phyloP scores from a whole-genome alignment of 257 asterid genomes.

The Solanum paucissectum region DNA sequence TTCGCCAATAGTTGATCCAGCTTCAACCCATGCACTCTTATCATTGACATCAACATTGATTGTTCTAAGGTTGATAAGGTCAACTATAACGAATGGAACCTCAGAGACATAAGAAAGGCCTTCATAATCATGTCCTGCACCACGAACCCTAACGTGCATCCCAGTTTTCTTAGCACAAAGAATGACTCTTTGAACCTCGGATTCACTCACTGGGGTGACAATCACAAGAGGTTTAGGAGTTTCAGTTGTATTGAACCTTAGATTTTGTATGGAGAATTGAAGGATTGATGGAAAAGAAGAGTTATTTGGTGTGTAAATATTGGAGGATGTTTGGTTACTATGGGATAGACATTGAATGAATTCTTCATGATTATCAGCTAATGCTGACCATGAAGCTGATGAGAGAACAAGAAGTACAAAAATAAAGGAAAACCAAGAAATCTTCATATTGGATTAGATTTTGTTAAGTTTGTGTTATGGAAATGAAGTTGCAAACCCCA shows the following conservation, averaged over 20 bases:
- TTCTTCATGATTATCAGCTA: not conserved
- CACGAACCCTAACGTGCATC: not conserved
- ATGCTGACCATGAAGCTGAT: not conserved
- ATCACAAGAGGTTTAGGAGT: conserved; percentile 2
- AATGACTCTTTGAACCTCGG: not conserved
- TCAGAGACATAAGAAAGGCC: not conserved
- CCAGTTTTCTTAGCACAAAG: not conserved
- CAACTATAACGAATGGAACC: not conserved
- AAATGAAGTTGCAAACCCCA: not conserved
- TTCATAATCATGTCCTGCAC: conserved; percentile 7
- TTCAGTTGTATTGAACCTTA: not conserved
- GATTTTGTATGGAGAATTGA: not conserved
- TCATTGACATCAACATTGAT: not conserved
- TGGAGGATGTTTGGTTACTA: not conserved
- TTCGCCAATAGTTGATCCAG: not conserved
- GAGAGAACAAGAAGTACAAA: not conserved
- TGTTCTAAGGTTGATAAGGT: not conserved
- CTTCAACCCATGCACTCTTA: conserved; percentile 6
- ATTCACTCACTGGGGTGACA: not conserved
- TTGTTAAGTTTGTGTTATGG: not conserved
- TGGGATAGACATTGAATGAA: not conserved
- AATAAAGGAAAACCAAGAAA: not conserved
- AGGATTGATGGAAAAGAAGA: not conserved
- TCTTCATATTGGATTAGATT: not conserved
- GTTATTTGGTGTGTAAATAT: not conserved